Percentiles rank a stretch among this genome's conserved stretches.
Conservation (phyloP, 352 stramenopile species). For the Phytophthora uliginosa region DNA sequence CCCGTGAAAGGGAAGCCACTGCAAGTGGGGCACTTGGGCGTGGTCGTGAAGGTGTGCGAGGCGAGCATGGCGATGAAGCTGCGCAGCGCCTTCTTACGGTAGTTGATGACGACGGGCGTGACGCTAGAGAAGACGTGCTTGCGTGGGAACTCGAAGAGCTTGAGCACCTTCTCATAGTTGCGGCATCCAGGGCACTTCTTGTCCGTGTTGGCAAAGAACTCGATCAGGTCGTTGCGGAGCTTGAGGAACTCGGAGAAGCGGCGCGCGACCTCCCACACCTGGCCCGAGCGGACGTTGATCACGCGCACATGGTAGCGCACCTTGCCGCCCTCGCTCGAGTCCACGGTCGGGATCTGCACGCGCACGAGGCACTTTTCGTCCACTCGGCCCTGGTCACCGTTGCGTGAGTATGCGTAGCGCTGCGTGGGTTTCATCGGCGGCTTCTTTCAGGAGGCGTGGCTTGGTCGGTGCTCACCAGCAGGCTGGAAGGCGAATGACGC, state of each 20-base stretch:
- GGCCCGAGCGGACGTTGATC: conserved; percentile 69
- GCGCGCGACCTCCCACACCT: conserved; percentile 77
- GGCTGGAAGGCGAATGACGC: conserved; percentile 35
- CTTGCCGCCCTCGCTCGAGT: conserved; percentile 51
- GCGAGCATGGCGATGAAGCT: conserved; percentile 78
- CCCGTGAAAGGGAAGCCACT: conserved; percentile 76
- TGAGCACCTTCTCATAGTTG: conserved; percentile 87
- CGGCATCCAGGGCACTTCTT: conserved; percentile 85
- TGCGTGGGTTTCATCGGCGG: conserved; percentile 51
- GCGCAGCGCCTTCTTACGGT: conserved; percentile 81
- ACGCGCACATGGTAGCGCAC: conserved; percentile 80
- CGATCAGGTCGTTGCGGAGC: conserved; percentile 77
- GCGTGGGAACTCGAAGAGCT: conserved; percentile 85
- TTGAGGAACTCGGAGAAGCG: conserved; percentile 88
- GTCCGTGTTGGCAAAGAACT: conserved; percentile 61
- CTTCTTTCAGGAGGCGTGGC: conserved; percentile 5
- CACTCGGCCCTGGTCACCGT: conserved; percentile 65
- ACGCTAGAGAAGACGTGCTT: conserved; percentile 90
- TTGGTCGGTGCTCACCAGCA: conserved; percentile 25
- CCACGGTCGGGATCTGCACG: conserved; percentile 65
- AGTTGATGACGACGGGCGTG: conserved; percentile 80
- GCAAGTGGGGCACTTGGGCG: conserved; percentile 86
- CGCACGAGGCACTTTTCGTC: conserved; percentile 82
- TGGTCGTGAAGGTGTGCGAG: conserved; percentile 85
- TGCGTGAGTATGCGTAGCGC: conserved; percentile 87